These are phyloP conservation scores for Cystobasidium ongulense DNA, from an alignment of 768 basidiomycete species.

Conservation along the genomic window DNA sequence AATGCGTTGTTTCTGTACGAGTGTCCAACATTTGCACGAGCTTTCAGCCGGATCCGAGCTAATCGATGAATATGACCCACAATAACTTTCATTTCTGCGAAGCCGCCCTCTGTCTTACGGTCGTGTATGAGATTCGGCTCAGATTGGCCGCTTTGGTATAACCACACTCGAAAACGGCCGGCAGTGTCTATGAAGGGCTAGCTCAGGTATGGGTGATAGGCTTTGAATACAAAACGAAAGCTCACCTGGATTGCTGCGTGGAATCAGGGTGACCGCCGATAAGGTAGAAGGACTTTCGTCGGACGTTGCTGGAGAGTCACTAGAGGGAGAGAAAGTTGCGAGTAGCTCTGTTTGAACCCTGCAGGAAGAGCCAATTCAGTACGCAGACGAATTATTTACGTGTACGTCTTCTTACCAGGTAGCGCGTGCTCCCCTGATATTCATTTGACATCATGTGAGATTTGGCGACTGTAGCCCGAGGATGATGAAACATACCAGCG, in stretches of 20 bases:
- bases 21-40: background rate
- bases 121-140: conserved; percentile 63
- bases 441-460: background rate
- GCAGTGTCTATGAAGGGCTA: conserved; percentile 55
- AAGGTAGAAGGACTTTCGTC: conserved; percentile 58
- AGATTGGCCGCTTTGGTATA: conserved; percentile 49
- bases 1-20: conserved; percentile 72
- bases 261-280: conserved; percentile 18
- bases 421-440: conserved; percentile 74
- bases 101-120: conserved; percentile 78
- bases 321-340: conserved; percentile 77
- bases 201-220: background rate
- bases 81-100: conserved; percentile 78
- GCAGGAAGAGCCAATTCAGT: background rate
- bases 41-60: background rate
- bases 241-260: conserved; percentile 2
- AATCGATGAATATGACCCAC: conserved; percentile 49
- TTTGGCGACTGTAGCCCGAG: background rate
- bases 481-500: background rate
- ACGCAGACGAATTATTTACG: background rate
- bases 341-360: conserved; percentile 87
- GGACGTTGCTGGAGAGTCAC: conserved; percentile 59
- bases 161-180: conserved; percentile 86
- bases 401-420: conserved; percentile 48
- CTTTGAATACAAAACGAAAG: background rate